Conservation (phyloP, 306 rosid species). For the Cicer bijugum region DNA sequence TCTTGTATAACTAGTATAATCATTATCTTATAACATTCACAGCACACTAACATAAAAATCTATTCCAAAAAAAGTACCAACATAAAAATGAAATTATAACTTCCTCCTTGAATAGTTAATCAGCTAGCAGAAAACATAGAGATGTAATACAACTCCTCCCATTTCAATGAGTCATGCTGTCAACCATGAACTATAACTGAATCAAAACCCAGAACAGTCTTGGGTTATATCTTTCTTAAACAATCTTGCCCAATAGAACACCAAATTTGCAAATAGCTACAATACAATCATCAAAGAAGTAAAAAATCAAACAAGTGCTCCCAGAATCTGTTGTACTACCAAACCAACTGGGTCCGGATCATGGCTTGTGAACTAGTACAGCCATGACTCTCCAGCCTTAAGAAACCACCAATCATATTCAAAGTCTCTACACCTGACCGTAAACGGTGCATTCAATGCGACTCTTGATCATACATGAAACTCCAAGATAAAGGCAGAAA, state of each 20-base stretch:
- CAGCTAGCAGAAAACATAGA: neutral
- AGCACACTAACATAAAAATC: neutral
- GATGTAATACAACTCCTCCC: neutral
- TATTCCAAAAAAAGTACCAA: neutral
- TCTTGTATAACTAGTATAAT: neutral
- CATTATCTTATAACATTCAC: conserved; percentile 22
- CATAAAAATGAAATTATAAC: conserved; percentile 5
- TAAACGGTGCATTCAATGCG: neutral
- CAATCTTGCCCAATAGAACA: neutral
- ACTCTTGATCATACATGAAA: neutral
- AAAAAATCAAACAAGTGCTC: neutral
- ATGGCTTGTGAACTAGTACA: conserved; percentile 19
- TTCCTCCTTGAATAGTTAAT: neutral
- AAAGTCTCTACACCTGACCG: neutral
- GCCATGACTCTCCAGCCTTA: neutral
- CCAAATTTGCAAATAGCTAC: neutral
- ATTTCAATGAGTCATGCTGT: neutral
- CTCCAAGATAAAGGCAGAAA: neutral
- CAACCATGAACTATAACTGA: conserved; percentile 10
- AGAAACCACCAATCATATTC: neutral
- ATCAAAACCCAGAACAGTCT: neutral
- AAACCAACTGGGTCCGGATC: neutral
- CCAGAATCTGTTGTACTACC: neutral
- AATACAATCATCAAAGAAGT: neutral
- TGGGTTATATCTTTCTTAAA: neutral